Conservation (phyloP, 345 rosid species). For the Gossypium ekmanianum region DNA sequence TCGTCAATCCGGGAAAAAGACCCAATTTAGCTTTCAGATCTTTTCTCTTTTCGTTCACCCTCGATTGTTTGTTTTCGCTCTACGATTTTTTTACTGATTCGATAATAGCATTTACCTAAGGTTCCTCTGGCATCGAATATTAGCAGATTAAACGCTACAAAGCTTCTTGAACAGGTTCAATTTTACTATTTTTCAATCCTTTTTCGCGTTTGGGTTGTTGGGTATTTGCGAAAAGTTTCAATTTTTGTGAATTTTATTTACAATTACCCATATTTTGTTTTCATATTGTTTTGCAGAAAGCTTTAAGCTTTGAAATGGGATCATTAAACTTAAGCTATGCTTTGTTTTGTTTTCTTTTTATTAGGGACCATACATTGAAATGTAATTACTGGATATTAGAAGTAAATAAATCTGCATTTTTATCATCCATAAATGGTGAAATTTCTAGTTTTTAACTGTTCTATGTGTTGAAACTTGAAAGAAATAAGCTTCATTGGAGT, state of each 20-base stretch:
- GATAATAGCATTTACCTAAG: not conserved
- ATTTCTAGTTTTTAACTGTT: not conserved
- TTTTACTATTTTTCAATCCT: not conserved
- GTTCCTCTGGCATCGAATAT: not conserved
- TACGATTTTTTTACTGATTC: not conserved
- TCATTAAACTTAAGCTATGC: not conserved
- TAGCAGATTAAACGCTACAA: not conserved
- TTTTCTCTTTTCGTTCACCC: not conserved
- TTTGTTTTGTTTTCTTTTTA: not conserved
- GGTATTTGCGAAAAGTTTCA: not conserved
- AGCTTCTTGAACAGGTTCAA: slow-evolving; percentile 1
- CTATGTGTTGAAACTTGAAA: slow-evolving; percentile 11
- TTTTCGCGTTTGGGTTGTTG: not conserved
- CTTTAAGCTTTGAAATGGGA: not conserved
- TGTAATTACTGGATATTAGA: not conserved
- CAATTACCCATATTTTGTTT: not conserved
- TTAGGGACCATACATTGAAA: not conserved
- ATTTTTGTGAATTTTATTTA: not conserved
- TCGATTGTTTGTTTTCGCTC: slow-evolving; percentile 1
- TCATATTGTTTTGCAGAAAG: not conserved
- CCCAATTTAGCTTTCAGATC: not conserved
- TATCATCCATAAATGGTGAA: not conserved
- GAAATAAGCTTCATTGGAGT: not conserved
- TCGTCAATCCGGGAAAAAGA: not conserved
- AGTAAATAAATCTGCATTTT: not conserved